phyloP scores from a whole-genome alignment of 2,329 filamentous ascomycete species.

The Pyrenophora graminea region DNA sequence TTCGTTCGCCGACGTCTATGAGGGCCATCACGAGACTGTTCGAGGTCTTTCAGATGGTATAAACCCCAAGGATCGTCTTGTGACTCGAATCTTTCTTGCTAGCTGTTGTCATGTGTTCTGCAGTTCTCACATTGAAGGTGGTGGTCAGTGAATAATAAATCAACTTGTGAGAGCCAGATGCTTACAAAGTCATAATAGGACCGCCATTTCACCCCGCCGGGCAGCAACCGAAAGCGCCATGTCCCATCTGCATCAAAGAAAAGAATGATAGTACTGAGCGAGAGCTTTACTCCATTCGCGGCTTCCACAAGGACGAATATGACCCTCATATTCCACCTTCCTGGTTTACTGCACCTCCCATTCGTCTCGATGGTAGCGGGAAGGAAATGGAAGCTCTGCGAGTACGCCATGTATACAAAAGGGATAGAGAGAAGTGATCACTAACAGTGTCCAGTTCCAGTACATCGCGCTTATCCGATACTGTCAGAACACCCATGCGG shows the following conservation, averaged over 20 bases:
- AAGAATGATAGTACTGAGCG: conserved; percentile 42
- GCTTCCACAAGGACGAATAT: conserved; percentile 48
- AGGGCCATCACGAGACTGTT: conserved; percentile 42
- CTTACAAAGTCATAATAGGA: conserved; percentile 35
- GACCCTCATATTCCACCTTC: conserved; percentile 50
- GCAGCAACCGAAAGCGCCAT: conserved; percentile 49
- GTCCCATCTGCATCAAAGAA: conserved; percentile 50
- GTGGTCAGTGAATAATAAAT: conserved; percentile 46
- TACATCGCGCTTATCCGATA: conserved; percentile 44
- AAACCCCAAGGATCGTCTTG: conserved; percentile 43
- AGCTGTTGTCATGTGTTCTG: conserved; percentile 57
- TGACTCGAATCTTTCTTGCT: conserved; percentile 54
- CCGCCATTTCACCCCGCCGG: conserved; percentile 52
- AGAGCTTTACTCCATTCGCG: conserved; percentile 52
- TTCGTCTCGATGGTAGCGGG: conserved; percentile 44
- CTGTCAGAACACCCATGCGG: conserved; percentile 27
- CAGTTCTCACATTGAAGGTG: conserved; percentile 53
- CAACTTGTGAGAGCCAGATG: not conserved
- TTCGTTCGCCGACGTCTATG: conserved; percentile 52
- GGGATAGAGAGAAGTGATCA: not conserved
- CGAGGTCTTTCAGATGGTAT: conserved; percentile 46
- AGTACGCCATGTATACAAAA: conserved; percentile 30
- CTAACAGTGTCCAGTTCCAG: conserved; percentile 51
- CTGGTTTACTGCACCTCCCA: conserved; percentile 53
- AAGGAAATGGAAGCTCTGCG: conserved; percentile 50